These are phyloP conservation scores for Pochonia chlamydosporia DNA, from an alignment of 2,329 filamentous ascomycete genomes.

Conservation along the genomic window DNA sequence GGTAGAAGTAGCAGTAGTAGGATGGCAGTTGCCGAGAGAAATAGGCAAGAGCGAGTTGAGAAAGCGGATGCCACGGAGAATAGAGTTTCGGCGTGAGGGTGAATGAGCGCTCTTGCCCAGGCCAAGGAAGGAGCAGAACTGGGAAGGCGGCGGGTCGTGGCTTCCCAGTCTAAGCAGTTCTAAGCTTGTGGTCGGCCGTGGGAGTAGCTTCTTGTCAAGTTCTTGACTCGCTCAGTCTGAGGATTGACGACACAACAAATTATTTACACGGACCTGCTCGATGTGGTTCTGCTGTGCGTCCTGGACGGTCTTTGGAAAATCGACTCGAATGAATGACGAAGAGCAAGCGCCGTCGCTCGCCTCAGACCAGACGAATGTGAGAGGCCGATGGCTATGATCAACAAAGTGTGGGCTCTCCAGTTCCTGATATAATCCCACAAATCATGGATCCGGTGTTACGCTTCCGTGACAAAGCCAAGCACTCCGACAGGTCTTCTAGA, in stretches of 20 bases:
- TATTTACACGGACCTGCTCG: neutral
- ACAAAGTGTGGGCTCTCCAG: neutral
- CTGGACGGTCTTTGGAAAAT: neutral
- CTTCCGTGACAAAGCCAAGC: constrained; percentile 5
- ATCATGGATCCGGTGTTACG: constrained; percentile 6
- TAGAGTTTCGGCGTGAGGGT: constrained; percentile 2
- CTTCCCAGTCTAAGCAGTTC: constrained; percentile 4
- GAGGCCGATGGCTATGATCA: neutral
- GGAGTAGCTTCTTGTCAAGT: neutral
- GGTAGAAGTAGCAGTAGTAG: no score
- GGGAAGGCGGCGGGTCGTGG: constrained; percentile 7
- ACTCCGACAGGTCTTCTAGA: constrained; percentile 7
- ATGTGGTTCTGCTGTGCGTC: neutral
- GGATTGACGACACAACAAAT: neutral
- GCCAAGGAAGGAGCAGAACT: neutral
- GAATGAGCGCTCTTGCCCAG: no score
- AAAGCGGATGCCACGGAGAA: constrained; percentile 5
- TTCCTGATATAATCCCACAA: constrained; percentile 7
- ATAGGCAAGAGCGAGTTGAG: neutral
- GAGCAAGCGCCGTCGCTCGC: neutral
- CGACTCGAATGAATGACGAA: neutral
- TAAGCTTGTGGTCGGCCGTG: neutral
- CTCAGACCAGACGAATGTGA: constrained; percentile 1
- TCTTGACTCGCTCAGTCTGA: neutral
- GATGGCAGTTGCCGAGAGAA: neutral